phyloP scores from a whole-genome alignment of 768 basidiomycete genomes.

The Rhodotorula diobovata region DNA sequence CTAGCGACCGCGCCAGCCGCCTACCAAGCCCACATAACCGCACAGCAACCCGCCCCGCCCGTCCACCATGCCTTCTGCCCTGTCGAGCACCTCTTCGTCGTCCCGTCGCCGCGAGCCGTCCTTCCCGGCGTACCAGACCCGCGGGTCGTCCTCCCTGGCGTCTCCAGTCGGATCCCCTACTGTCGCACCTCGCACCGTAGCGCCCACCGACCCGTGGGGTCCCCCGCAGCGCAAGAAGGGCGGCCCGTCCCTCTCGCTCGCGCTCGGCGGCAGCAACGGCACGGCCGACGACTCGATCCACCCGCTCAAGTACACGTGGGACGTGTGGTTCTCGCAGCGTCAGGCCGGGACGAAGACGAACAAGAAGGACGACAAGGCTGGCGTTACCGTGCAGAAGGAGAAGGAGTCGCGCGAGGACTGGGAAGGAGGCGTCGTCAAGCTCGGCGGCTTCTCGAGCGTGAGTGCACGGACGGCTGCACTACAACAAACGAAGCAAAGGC shows the following conservation, averaged over 20 bases:
- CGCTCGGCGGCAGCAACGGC: background rate
- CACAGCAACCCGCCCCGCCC: background rate
- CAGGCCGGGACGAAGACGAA: constrained; percentile 12
- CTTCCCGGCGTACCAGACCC: constrained; percentile 19
- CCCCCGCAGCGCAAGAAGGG: constrained; percentile 7
- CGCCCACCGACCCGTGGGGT: background rate
- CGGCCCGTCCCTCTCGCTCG: constrained; percentile 32
- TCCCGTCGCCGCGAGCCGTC: constrained; percentile 4
- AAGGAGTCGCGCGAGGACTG: constrained; percentile 33
- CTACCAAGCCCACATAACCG: background rate
- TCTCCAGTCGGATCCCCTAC: background rate
- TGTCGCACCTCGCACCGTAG: background rate
- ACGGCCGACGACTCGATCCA: constrained; percentile 5
- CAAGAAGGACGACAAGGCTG: constrained; percentile 31
- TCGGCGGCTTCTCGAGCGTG: constrained; percentile 38
- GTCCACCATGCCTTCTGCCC: constrained; percentile 22
- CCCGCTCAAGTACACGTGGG: constrained; percentile 39
- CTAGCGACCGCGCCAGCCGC: background rate
- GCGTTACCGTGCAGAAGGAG: constrained; percentile 9
- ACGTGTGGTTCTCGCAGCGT: constrained; percentile 36
- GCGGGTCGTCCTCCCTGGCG: constrained; percentile 20
- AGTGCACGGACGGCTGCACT: background rate
- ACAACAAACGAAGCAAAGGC: background rate
- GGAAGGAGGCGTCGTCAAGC: constrained; percentile 38
- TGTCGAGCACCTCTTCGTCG: constrained; percentile 10